Base-by-base conservation (phyloP, 2,329 filamentous ascomycete species). In the Claviceps spartinae region DNA sequence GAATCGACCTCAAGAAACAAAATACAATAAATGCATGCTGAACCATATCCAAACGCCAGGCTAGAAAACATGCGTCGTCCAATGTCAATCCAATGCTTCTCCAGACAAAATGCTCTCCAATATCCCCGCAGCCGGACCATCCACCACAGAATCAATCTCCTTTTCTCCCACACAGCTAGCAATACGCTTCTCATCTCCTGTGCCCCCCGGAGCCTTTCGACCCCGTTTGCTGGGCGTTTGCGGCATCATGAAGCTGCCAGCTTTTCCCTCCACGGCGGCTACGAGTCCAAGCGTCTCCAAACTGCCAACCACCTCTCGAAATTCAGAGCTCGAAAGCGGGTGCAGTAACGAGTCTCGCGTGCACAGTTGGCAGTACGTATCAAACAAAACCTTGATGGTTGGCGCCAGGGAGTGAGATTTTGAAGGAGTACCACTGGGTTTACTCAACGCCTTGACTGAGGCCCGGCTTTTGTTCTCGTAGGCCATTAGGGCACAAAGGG, bases 301-400 rank as follows among this genome's bases (percentile, higher is more conserved):
- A 59, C 88, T 94, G 38, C 85, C 83, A 20, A 96, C 76, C 5
- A 98, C 90, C 67, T 98, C 93, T 53, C 89, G 82, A 67, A 98
- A 98, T 66, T 98, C 93, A 5, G 88, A 93, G 61, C 81, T 85
- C 1, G 88, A 93, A 2, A 98, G 78, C 1, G 91, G 87, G 59
- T 95, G 89, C 2, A 98, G 77, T 9, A 94, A 75, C n/a, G 89
- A 86, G 61, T 97, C 91, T 38, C 82, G 80, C 53, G 82, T 91
- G 69, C 93, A 98, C 16, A 96, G 75, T 37, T 78, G 72, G 53
- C 81, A 83, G 68, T 98, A 98, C 2, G 86, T 82, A 54, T 88
- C 85, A 65, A 88, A 97, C 5, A 97, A 72, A 51, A 79, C 78
- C 67, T 90, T 94, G 64, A 95, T 77, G 0, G 85, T 94, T 1